These are phyloP conservation scores for Furcasterigmium sp. DNA, from an alignment of 2,329 filamentous ascomycete genomes.

Conservation along the genomic window DNA sequence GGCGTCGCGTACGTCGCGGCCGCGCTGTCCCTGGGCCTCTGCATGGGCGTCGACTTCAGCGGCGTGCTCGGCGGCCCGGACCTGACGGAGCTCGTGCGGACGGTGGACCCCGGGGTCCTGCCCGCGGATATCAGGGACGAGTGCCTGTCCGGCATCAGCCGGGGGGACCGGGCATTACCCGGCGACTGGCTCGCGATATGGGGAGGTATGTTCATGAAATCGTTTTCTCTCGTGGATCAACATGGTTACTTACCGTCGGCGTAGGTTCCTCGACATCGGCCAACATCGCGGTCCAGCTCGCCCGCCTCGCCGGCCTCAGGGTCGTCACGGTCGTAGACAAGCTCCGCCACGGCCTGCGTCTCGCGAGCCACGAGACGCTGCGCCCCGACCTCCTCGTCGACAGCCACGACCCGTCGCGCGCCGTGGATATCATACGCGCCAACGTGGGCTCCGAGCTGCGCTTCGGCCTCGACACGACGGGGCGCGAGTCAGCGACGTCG, in stretches of 20 bases:
- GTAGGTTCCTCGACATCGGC: conserved; percentile 64
- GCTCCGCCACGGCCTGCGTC: conserved; percentile 57
- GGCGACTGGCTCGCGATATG: conserved; percentile 72
- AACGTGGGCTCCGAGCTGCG: conserved; percentile 53
- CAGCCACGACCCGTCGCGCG: conserved; percentile 59
- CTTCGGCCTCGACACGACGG: conserved; percentile 65
- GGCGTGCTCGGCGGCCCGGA: conserved; percentile 50
- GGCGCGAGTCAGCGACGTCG: conserved; percentile 55
- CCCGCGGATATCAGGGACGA: conserved; percentile 59
- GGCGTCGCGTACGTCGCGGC: conserved; percentile 71
- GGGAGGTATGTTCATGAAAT: conserved; percentile 46
- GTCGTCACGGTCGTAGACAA: conserved; percentile 64
- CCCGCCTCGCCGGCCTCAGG: conserved; percentile 58
- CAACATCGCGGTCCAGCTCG: conserved; percentile 61
- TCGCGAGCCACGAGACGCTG: conserved; percentile 38
- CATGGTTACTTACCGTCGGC: background rate
- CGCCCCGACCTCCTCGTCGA: conserved; percentile 63
- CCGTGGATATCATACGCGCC: conserved; percentile 56
- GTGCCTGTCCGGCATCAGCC: conserved; percentile 50
- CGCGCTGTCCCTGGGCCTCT: conserved; percentile 60
- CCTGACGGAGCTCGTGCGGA: conserved; percentile 44
- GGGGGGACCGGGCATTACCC: conserved; percentile 44
- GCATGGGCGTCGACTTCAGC: conserved; percentile 62
- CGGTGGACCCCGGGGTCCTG: conserved; percentile 39
- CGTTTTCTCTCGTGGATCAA: background rate